A percentile compares a stretch with the other conserved stretches of the same genome.
Evolutionary conservation across 1,284 basidiomycete genomes (phyloP).

Genomic region (Anthracocystis walkeri): DNA sequence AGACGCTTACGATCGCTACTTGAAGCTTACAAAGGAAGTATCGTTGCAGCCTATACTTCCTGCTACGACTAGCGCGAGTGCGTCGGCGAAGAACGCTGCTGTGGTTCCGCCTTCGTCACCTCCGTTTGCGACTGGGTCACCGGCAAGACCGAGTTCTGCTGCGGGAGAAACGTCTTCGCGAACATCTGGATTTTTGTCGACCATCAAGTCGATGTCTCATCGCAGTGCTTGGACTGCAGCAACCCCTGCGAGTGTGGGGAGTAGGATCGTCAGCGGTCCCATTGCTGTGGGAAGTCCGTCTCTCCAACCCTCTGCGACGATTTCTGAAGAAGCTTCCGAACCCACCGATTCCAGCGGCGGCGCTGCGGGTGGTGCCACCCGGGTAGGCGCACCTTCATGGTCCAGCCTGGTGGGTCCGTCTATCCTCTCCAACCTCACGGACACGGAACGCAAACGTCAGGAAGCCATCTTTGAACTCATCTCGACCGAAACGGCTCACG

Average conservation of each 20-base stretch:
- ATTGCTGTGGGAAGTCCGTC: conserved; percentile 29
- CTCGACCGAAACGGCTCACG: conserved; percentile 97
- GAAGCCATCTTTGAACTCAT: conserved; percentile 99
- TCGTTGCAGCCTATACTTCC: conserved; percentile 46
- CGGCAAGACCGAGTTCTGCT: conserved; percentile 21
- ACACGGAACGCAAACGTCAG: conserved; percentile 93
- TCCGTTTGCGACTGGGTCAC: conserved; percentile 21
- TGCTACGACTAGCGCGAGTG: conserved; percentile 24
- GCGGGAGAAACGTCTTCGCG: conserved; percentile 24
- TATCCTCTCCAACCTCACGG: conserved; percentile 83
- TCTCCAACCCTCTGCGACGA: conserved; percentile 14
- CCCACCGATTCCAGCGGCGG: not conserved
- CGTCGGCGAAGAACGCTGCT: conserved; percentile 12
- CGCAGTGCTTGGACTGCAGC: conserved; percentile 29
- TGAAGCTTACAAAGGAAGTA: conserved; percentile 71
- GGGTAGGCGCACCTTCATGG: conserved; percentile 77
- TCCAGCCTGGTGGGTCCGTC: conserved; percentile 85
- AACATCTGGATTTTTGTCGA: conserved; percentile 61
- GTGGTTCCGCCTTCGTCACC: conserved; percentile 21
- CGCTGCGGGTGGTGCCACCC: conserved; percentile 10
- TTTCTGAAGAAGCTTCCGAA: conserved; percentile 2
- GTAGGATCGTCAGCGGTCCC: conserved; percentile 39
- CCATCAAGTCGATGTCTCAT: conserved; percentile 59
- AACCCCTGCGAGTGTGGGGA: conserved; percentile 19
- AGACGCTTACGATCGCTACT: conserved; percentile 89